phyloP scores from a whole-genome alignment of 2,329 filamentous ascomycete species.

The Davidsoniella virescens region DNA sequence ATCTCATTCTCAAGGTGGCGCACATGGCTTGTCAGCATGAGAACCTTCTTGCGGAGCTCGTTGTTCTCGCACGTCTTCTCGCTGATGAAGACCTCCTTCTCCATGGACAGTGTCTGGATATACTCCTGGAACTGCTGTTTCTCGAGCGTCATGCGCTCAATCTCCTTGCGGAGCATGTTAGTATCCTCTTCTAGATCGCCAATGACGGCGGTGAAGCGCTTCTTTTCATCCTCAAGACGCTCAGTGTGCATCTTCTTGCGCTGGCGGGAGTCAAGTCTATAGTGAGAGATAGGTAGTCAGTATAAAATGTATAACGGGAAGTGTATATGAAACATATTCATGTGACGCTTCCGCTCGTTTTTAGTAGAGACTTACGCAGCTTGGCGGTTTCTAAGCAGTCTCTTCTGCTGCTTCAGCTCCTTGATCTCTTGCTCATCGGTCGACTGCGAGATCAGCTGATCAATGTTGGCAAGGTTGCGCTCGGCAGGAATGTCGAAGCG shows the following conservation, averaged over 20 bases:
- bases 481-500: constrained; percentile 94
- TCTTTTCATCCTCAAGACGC: constrained; percentile 92
- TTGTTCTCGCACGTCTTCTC: constrained; percentile 79
- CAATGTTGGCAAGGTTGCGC: constrained; percentile 86
- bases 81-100: constrained; percentile 85
- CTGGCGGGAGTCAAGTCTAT: constrained; percentile 83
- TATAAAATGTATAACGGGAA: neutral
- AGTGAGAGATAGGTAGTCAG: constrained; percentile 9
- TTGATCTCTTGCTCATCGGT: constrained; percentile 88
- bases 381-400: constrained; percentile 83
- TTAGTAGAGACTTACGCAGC: constrained; percentile 57
- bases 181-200: constrained; percentile 65
- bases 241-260: constrained; percentile 98
- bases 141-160: constrained; percentile 55
- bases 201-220: constrained; percentile 66
- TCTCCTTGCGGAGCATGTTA: constrained; percentile 46
- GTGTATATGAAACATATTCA: neutral
- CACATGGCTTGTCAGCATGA: constrained; percentile 58
- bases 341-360: neutral
- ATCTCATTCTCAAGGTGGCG: constrained; percentile 43
- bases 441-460: constrained; percentile 75
- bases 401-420: constrained; percentile 96
- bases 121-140: constrained; percentile 60
- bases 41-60: constrained; percentile 83
- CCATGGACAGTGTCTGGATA: constrained; percentile 59